A percentile compares a stretch with the other conserved stretches of the same genome.
Conservation (phyloP, 2,329 filamentous ascomycete species). For the Thermochaetoides dissita region DNA sequence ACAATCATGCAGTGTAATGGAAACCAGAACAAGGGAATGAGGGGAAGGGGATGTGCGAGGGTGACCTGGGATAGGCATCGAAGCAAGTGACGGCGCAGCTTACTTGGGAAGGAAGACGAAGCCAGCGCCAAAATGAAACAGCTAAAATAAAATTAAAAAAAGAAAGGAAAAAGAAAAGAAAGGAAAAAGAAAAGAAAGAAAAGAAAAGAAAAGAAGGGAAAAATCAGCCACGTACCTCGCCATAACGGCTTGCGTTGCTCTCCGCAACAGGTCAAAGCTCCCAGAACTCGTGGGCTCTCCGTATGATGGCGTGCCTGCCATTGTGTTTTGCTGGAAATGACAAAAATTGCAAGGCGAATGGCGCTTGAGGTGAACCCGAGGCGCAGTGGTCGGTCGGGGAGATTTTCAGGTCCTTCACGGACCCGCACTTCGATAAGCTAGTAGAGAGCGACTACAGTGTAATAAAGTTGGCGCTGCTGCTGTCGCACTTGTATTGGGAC, state of each 20-base stretch:
- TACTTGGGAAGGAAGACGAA: slow-evolving; percentile 3
- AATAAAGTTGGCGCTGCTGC: too few species aligned
- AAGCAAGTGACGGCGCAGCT: too few species aligned
- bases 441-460: too few species aligned
- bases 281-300: slow-evolving; percentile 14
- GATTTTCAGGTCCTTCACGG: not conserved
- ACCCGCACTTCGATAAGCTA: not conserved
- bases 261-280: slow-evolving; percentile 41
- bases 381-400: not conserved
- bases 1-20: too few species aligned
- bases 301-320: slow-evolving; percentile 31
- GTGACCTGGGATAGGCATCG: too few species aligned
- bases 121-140: slow-evolving; percentile 5
- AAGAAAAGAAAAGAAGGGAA: slow-evolving; percentile 13
- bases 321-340: slow-evolving; percentile 17
- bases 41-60: too few species aligned
- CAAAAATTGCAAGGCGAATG: slow-evolving; percentile 5
- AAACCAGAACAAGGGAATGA: too few species aligned
- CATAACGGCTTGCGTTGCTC: slow-evolving; percentile 49
- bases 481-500: too few species aligned
- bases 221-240: slow-evolving; percentile 37
- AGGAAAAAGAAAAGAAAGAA: not conserved
- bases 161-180: slow-evolving; percentile 5
- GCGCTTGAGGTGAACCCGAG: too few species aligned
- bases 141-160: slow-evolving; percentile 9